A percentile compares a stretch with the other conserved stretches of the same genome.
phyloP scores from a whole-genome alignment of 495 filamentous ascomycete genomes.

The Aspergillus nanangensis region DNA sequence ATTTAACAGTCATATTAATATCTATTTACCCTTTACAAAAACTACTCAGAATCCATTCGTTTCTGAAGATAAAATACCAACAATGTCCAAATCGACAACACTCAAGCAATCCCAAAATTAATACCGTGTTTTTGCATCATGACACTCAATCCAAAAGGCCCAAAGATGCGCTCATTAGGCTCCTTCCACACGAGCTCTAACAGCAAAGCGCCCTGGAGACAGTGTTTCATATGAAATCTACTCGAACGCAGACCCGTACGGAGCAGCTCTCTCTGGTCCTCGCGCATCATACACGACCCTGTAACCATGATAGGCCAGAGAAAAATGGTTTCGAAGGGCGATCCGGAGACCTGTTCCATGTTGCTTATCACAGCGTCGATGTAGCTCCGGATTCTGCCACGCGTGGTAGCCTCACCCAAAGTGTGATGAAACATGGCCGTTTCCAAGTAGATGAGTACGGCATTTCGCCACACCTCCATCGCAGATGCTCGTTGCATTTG shows the following conservation, averaged over 20 bases:
- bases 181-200: slow-evolving; percentile 2
- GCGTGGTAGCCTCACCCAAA: not conserved
- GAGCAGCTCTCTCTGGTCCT: not conserved
- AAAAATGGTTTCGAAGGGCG: not conserved
- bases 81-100: too few relatives aligned
- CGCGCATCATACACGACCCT: slow-evolving; percentile 1
- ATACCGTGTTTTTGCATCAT: slow-evolving; percentile 1
- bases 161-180: not conserved
- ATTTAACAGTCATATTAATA: too few relatives aligned
- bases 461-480: not conserved
- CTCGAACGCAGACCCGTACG: not conserved
- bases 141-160: slow-evolving; percentile 1
- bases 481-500: not conserved
- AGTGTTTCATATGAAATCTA: slow-evolving; percentile 1
- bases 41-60: too few relatives aligned
- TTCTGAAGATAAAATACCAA: too few relatives aligned
- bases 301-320: slow-evolving; percentile 1
- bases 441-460: slow-evolving; percentile 1
- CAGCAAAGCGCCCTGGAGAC: not conserved
- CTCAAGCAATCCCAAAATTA: slow-evolving; percentile 2
- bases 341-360: not conserved
- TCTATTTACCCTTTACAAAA: too few relatives aligned
- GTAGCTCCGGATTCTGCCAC: not conserved
- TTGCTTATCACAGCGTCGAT: not conserved
- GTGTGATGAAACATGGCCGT: not conserved